A percentile compares a stretch with the other conserved stretches of the same genome.
Evolutionary conservation across 75 land plant species (phyloP).

Genomic region (Picea sitchensis): DNA sequence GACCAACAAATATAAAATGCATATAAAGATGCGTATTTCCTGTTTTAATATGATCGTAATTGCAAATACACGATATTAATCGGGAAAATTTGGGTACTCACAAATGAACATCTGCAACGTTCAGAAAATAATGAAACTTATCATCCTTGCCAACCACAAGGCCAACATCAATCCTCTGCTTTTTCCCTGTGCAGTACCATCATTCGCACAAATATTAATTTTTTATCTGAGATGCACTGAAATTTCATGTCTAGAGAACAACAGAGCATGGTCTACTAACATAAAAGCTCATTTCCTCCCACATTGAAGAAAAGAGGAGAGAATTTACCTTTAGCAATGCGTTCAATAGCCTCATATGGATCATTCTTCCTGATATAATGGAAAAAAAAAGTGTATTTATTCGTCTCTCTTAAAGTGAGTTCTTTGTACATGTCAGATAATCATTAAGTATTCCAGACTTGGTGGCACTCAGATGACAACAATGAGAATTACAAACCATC

Average conservation of each 20-base stretch:
- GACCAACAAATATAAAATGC: not conserved
- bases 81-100: conserved; percentile 24
- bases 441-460: not conserved
- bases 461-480: not conserved
- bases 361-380: conserved; percentile 69
- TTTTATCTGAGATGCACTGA: not conserved
- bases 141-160: conserved; percentile 33
- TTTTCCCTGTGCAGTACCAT: conserved; percentile 36
- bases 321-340: conserved; percentile 70
- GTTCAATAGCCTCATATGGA: conserved; percentile 73
- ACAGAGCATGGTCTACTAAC: not conserved
- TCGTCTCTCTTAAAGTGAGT: not conserved
- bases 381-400: conserved; percentile 1
- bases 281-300: not conserved
- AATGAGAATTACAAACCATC: conserved; percentile 57
- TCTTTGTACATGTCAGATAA: conserved; percentile 1
- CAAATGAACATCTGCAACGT: conserved; percentile 95
- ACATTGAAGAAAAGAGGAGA: not conserved
- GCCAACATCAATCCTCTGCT: conserved; percentile 72
- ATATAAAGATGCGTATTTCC: not conserved
- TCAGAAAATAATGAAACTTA: conserved; percentile 71
- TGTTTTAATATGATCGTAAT: not conserved
- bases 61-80: not conserved
- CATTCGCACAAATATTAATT: not conserved
- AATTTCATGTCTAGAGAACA: not conserved